Evolutionary conservation across 495 filamentous ascomycete species (phyloP).

Genomic region (Aspergillus conjunctus): DNA sequence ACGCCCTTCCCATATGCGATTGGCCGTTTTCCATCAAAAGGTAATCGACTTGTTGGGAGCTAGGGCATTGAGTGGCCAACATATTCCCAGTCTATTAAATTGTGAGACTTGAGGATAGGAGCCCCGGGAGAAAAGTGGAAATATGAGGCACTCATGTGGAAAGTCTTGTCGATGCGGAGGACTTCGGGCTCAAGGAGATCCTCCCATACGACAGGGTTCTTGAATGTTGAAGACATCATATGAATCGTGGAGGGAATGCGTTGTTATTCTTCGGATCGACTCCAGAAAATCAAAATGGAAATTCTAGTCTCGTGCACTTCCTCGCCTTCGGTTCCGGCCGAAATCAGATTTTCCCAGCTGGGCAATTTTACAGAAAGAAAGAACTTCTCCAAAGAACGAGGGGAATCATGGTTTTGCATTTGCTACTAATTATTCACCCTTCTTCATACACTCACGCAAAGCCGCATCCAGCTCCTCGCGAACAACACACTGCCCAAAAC

Average conservation of each 20-base stretch:
- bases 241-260: too few relatives aligned
- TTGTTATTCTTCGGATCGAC: too few relatives aligned
- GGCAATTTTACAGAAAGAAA: too few relatives aligned
- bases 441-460: slow-evolving; percentile 47
- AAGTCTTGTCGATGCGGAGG: slow-evolving; percentile 51
- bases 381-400: too few relatives aligned
- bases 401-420: too few relatives aligned
- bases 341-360: too few relatives aligned
- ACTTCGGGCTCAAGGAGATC: slow-evolving; percentile 49
- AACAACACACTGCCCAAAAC: slow-evolving; percentile 58
- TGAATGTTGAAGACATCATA: too few relatives aligned
- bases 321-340: too few relatives aligned
- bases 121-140: slow-evolving; percentile 62
- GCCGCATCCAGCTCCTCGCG: slow-evolving; percentile 59
- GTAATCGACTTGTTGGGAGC: too few relatives aligned
- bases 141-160: slow-evolving; percentile 61
- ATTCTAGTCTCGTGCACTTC: too few relatives aligned
- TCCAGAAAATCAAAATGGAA: too few relatives aligned
- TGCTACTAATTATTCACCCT: too few relatives aligned
- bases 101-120: slow-evolving; percentile 56
- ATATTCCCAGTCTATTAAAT: slow-evolving; percentile 60
- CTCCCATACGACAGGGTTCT: slow-evolving; percentile 52
- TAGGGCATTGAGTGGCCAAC: slow-evolving; percentile 56
- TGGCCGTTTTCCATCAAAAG: slow-evolving; percentile 45
- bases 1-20: slow-evolving; percentile 55